phyloP scores from a whole-genome alignment of 768 basidiomycete genomes.

The Tulasnella sp. region DNA sequence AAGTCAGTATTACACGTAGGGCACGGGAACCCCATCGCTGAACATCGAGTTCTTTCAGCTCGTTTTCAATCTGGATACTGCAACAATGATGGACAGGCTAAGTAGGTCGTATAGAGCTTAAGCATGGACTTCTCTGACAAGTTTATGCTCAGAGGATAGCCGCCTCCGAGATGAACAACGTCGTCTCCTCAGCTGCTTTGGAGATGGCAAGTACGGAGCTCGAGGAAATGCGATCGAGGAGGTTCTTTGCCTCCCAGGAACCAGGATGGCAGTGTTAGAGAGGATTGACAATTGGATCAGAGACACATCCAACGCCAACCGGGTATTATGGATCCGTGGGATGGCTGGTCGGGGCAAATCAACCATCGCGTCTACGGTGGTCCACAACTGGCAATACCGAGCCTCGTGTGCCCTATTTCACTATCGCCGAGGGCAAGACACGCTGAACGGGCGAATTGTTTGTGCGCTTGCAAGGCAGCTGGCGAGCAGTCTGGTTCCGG shows the following conservation, averaged over 20 bases:
- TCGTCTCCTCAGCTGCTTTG: neutral
- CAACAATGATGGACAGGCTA: neutral
- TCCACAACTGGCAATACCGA: neutral
- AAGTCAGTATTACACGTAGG: neutral
- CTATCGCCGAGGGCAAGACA: neutral
- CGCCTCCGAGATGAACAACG: neutral
- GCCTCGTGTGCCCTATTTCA: neutral
- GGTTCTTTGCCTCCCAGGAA: neutral
- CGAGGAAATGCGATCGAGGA: neutral
- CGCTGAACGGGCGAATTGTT: neutral
- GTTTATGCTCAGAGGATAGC: neutral
- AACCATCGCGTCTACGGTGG: neutral
- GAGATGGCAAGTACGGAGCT: neutral
- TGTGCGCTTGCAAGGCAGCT: neutral
- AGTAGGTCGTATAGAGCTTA: neutral
- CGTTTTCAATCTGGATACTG: neutral
- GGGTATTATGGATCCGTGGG: neutral
- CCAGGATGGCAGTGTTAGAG: neutral
- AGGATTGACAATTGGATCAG: neutral
- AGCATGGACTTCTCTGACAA: no score
- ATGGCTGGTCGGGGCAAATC: neutral
- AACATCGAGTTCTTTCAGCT: neutral
- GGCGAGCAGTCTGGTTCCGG: neutral
- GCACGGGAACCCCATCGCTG: no score
- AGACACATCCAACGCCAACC: neutral